Evolutionary conservation across 2,329 filamentous ascomycete species (phyloP), one percentile per base, ranked within the genome.

Genomic region (Aspergillus chevalieri): DNA sequence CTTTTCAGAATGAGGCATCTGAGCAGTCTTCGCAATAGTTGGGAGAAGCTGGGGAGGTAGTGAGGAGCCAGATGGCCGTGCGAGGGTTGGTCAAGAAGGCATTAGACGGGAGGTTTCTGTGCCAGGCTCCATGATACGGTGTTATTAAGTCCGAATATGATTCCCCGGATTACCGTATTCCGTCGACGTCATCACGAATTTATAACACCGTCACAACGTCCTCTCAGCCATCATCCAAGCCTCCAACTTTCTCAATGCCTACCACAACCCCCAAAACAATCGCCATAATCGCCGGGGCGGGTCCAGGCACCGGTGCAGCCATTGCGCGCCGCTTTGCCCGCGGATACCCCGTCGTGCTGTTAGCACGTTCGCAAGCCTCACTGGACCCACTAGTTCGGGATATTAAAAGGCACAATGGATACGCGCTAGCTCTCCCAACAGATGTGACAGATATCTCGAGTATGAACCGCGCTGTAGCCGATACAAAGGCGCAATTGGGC

Each of bases 301-400:
- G 56, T 0, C 53, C 54, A 1, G 57, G 58, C n/a, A 57, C 58
- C 6, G 57, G 58, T 6, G 46, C 49, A 14, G 51, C 57, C 17
- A 47, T 63, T 46, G 83, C 83, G 17, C 70, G 79, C 47, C 77
- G 76, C 50, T 86, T 86, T 63, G 77, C 81, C 36, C 70, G 82
- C 53, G 62, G 78, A 7, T 93, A 92, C 62, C 81, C 86, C 0
- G 84, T 92, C 1, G 84, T 87, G 1, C 75, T 92, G 1, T 78
- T 92, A n/a, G 82, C 87, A 10, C 84, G 87, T 45, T 82, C 74
- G 14, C 76, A 83, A 0, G 77, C 81, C 39, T 87, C 78, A 66
- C 89, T 83, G 69, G 75, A 81, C 49, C 70, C 75, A n/a, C 76
- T 89, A 2, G 83, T 87, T 6, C 65, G 78, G 2, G 85, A 89